Percentiles rank a stretch among this genome's conserved stretches.
These are phyloP conservation scores for Saxophila tyrrhenica DNA, from an alignment of 495 filamentous ascomycete genomes.

Conservation along the genomic window DNA sequence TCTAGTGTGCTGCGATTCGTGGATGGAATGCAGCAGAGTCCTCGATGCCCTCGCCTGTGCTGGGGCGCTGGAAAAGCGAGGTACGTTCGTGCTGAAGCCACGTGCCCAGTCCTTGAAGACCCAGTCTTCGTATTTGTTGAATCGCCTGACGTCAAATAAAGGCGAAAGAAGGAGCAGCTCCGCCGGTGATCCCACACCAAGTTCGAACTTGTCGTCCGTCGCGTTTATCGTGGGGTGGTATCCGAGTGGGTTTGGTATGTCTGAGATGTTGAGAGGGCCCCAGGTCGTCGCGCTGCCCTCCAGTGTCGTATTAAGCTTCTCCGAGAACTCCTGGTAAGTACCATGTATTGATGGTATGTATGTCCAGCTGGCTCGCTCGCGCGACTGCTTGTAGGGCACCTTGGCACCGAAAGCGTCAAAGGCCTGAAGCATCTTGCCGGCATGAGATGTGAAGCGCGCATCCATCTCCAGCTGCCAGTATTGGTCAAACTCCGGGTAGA, in stretches of 20 bases:
- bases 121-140: slow-evolving; percentile 7
- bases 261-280: background rate
- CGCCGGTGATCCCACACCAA: background rate
- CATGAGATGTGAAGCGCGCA: slow-evolving; percentile 3
- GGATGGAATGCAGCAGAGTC: background rate
- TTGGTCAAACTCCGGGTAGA: slow-evolving; percentile 9
- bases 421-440: slow-evolving; percentile 2
- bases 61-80: background rate
- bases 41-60: background rate
- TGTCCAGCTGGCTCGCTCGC: slow-evolving; percentile 2
- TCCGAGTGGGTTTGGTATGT: background rate
- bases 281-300: slow-evolving; percentile 1
- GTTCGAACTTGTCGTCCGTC: background rate
- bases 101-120: slow-evolving; percentile 7
- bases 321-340: slow-evolving; percentile 1
- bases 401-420: background rate
- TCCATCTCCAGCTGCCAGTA: slow-evolving; percentile 8
- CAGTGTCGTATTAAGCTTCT: background rate
- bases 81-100: background rate
- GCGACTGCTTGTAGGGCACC: slow-evolving; percentile 5
- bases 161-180: slow-evolving; percentile 1
- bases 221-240: background rate
- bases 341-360: slow-evolving; percentile 2
- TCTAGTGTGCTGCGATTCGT: background rate
- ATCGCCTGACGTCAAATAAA: background rate